phyloP scores from a whole-genome alignment of 208 protist genomes.

The Wallacemonas sp. region DNA sequence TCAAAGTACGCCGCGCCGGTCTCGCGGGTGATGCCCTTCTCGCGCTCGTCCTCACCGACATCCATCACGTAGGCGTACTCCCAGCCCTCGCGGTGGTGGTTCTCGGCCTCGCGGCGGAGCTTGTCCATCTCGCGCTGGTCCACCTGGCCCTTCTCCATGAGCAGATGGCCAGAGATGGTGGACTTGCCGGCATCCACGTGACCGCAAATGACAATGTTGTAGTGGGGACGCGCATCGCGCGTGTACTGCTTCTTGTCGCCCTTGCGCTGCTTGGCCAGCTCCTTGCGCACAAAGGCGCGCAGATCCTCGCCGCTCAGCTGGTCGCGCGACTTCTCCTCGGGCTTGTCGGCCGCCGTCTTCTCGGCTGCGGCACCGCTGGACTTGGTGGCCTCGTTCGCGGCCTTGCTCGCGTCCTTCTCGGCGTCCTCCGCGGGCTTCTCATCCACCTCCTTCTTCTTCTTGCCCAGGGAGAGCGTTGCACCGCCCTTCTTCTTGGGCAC shows the following conservation, averaged over 20 bases:
- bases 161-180: constrained; percentile 97
- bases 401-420: constrained; percentile 27
- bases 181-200: constrained; percentile 99
- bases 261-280: constrained; percentile 78
- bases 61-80: constrained; percentile 98
- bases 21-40: constrained; percentile 99
- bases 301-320: constrained; percentile 43
- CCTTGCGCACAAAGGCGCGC: constrained; percentile 66
- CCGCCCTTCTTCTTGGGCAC: constrained; percentile 72
- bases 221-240: constrained; percentile 92
- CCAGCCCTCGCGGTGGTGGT: constrained; percentile 97
- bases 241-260: constrained; percentile 65
- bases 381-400: constrained; percentile 8
- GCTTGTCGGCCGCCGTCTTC: constrained; percentile 22
- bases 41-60: constrained; percentile 97
- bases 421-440: constrained; percentile 28
- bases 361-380: constrained; percentile 8
- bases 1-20: constrained; percentile 97
- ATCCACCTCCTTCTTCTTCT: constrained; percentile 54
- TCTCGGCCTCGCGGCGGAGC: constrained; percentile 97
- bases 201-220: constrained; percentile 99
- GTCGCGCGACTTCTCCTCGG: constrained; percentile 25
- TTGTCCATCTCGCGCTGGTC: constrained; percentile 99
- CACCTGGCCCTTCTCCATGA: constrained; percentile 95
- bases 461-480: constrained; percentile 66